Evolutionary conservation across 192 early-diverging fungal species (phyloP).

Genomic region (Coemansia furcata): DNA sequence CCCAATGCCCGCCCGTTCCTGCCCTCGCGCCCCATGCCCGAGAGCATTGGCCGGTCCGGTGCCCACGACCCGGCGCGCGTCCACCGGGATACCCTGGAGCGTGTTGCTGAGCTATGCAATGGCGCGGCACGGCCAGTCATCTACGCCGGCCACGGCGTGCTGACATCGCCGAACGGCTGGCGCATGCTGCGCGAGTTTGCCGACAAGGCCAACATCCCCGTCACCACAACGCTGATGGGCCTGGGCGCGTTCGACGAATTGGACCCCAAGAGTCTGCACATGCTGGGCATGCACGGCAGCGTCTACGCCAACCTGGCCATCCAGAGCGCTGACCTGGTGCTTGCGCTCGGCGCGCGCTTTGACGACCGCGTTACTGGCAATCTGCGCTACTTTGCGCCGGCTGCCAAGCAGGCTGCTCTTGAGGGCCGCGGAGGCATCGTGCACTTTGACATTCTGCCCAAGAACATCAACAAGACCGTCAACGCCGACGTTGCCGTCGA

Average conservation of each 20-base stretch:
- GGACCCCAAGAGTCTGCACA: constrained; percentile 87
- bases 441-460: constrained; percentile 99
- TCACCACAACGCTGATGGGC: constrained; percentile 94
- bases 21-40: constrained; percentile 63
- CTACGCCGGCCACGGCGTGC: constrained; percentile 93
- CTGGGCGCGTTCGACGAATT: constrained; percentile 92
- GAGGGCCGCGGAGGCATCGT: constrained; percentile 92
- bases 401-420: constrained; percentile 81
- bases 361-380: constrained; percentile 98
- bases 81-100: constrained; percentile 58
- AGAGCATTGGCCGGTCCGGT: constrained; percentile 56
- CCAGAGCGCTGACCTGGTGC: constrained; percentile 92
- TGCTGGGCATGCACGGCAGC: constrained; percentile 99
- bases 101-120: constrained; percentile 84
- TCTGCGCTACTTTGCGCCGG: constrained; percentile 89
- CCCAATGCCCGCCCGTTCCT: constrained; percentile 64
- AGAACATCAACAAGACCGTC: constrained; percentile 99
- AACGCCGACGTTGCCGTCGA: constrained; percentile 88
- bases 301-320: constrained; percentile 98
- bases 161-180: constrained; percentile 80
- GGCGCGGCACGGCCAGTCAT: constrained; percentile 87
- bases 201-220: constrained; percentile 87
- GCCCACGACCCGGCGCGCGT: constrained; percentile 53
- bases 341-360: constrained; percentile 95
- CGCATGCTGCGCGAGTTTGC: constrained; percentile 79